Evolutionary conservation across 2,329 filamentous ascomycete genomes (phyloP).

Genomic region (Beauveria sp.): DNA sequence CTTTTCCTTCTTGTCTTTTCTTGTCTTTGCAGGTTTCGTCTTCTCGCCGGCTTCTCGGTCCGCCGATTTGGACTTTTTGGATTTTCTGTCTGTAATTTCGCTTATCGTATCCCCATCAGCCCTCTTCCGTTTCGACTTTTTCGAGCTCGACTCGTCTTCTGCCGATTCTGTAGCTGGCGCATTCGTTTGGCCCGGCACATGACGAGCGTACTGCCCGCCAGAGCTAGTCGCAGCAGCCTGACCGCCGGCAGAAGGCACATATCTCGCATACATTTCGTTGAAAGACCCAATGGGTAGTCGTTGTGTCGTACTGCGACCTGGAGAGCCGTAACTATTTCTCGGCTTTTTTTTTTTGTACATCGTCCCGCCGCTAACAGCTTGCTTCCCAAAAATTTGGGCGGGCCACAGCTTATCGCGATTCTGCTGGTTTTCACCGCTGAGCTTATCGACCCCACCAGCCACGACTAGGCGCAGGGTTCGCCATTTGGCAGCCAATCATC

Average conservation of each 20-base stretch:
- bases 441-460: not conserved
- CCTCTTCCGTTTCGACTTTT: conserved; percentile 29
- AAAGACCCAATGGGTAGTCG: conserved; percentile 14
- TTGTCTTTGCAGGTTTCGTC: conserved; percentile 21
- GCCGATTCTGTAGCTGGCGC: conserved; percentile 15
- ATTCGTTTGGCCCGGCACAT: conserved; percentile 25
- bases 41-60: conserved; percentile 14
- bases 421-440: conserved; percentile 30
- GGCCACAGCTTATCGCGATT: conserved; percentile 27
- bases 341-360: not conserved
- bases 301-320: not conserved
- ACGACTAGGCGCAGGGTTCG: not conserved
- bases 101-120: conserved; percentile 22
- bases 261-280: conserved; percentile 34
- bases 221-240: conserved; percentile 12
- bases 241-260: conserved; percentile 29
- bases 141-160: conserved; percentile 21
- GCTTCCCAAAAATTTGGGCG: conserved; percentile 28
- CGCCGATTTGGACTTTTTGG: conserved; percentile 17
- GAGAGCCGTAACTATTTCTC: not conserved
- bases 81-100: conserved; percentile 20
- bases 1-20: conserved; percentile 16
- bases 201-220: conserved; percentile 30
- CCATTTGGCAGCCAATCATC: not conserved
- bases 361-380: conserved; percentile 1